These are phyloP conservation scores for Penicillium sp. DNA, from an alignment of 2,329 filamentous ascomycete species.

Conservation along the genomic window DNA sequence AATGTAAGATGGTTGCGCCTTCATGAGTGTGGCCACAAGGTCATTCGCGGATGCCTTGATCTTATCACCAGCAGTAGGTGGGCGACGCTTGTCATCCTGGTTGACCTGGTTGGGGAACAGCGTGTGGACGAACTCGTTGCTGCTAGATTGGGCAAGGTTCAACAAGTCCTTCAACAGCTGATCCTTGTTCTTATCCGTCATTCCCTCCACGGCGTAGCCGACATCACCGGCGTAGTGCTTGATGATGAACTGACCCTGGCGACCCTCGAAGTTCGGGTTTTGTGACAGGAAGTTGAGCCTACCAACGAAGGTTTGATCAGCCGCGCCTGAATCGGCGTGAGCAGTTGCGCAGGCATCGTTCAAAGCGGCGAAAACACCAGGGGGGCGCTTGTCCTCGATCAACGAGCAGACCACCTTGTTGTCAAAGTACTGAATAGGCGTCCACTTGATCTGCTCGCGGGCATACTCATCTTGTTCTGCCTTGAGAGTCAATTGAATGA, in stretches of 20 bases:
- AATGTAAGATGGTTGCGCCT: constrained; percentile 93
- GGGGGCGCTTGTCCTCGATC: constrained; percentile 83
- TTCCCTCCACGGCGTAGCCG: constrained; percentile 84
- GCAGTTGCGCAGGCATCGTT: constrained; percentile 99
- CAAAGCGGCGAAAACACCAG: constrained; percentile 86
- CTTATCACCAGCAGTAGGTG: constrained; percentile 89
- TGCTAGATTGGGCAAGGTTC: constrained; percentile 72
- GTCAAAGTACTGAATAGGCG: constrained; percentile 97
- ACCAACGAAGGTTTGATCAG: constrained; percentile 91
- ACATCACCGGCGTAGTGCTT: constrained; percentile 99
- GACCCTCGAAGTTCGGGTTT: constrained; percentile 80
- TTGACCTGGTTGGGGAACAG: constrained; percentile 90
- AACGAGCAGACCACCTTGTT: constrained; percentile 98
- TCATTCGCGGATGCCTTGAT: constrained; percentile 93
- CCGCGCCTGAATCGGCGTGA: constrained; percentile 86
- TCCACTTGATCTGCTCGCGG: constrained; percentile 94
- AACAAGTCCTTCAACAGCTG: constrained; percentile 88
- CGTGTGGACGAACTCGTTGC: constrained; percentile 75
- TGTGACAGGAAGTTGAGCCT: constrained; percentile 76
- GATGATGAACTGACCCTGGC: constrained; percentile 94
- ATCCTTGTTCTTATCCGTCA: constrained; percentile 99
- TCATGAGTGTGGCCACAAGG: constrained; percentile 89
- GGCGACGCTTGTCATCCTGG: constrained; percentile 87
- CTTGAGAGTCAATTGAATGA: constrained; percentile 93
- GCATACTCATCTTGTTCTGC: constrained; percentile 97